Evolutionary conservation across 1,139 yeast genomes (phyloP), one percentile per base, ranked within the genome.

Genomic region (Geotrichum carabidarum): DNA sequence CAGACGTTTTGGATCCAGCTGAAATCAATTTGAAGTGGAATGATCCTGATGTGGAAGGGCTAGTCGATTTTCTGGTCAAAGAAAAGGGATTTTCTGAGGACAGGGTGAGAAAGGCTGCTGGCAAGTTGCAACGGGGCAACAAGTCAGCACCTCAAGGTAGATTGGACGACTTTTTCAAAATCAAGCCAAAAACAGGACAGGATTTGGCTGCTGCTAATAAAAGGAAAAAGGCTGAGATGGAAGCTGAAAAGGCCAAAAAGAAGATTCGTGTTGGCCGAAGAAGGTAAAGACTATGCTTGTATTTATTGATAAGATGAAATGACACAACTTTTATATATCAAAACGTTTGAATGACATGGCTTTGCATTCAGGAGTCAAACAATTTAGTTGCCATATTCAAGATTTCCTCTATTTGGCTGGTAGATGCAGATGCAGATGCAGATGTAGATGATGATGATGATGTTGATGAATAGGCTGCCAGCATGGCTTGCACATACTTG

Each of bases 31-130:
- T 88, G 65, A 66, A 67, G 45, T 94, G 99, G 79, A 57, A 53
- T 1, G 86, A 81, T 57, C 95, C 95, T 0, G 84, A 87, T 65
- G 73, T 83, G n/a, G 89, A 84, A 8, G 93, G 88, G 0, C 75
- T 86, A 54, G 73, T 86, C 12, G 80, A 84, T 42, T 86, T 80
- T 61, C 78, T 86, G 81, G 93, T 86, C 18, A 79, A 74, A 53
- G 80, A 84, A 54, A 85, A 86, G 68, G 96, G 96, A 0, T 93
- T 93, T 70, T 86, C 85, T 61, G 99, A 93, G 65, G 97, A 91
- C 51, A 79, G 99, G 67, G 89, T 93, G 31, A 81, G 84, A 61
- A 79, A 84, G 57, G 99, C 97, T 38, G 94, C 93, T 6, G 89
- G 83, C 49, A 86, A 91, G 68, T 77, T 93, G 63, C 81, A 82